These are phyloP conservation scores for Monosporascus sp. DNA, from an alignment of 2,329 filamentous ascomycete genomes.

Conservation along the genomic window DNA sequence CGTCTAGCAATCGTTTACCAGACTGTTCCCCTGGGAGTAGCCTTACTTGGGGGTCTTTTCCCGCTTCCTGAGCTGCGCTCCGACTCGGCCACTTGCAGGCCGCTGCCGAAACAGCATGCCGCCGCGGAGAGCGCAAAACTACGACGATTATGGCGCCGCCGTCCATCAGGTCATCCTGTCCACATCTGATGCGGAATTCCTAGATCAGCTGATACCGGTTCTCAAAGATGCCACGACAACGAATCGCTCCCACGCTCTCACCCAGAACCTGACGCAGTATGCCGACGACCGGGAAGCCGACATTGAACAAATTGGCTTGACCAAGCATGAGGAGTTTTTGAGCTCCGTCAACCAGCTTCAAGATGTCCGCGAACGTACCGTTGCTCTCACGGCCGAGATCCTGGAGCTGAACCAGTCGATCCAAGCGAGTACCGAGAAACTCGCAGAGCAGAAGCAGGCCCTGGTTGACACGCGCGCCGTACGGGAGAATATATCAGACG, in stretches of 20 bases:
- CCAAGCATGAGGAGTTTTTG: conserved; percentile 95
- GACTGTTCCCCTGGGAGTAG: neutral
- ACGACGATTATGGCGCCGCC: conserved; percentile 30
- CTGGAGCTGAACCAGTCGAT: conserved; percentile 91
- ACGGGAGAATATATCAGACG: conserved; percentile 92
- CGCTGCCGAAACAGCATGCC: conserved; percentile 3
- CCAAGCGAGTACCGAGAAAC: conserved; percentile 86
- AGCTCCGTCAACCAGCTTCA: conserved; percentile 92
- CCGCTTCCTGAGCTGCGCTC: neutral
- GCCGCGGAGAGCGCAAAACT: conserved; percentile 27
- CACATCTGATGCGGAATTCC: conserved; percentile 85
- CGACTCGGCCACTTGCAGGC: neutral
- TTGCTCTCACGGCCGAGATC: conserved; percentile 84
- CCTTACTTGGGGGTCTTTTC: neutral
- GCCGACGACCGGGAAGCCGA: conserved; percentile 82
- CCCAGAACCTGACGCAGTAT: conserved; percentile 75
- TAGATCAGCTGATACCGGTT: conserved; percentile 91
- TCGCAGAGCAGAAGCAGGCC: conserved; percentile 90
- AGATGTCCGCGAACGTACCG: conserved; percentile 83
- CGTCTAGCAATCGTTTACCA: no score
- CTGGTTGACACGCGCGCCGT: conserved; percentile 89
- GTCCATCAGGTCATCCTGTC: conserved; percentile 79
- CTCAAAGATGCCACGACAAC: conserved; percentile 83
- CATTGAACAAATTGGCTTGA: conserved; percentile 91
- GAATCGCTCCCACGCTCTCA: conserved; percentile 66